A percentile compares a stretch with the other conserved stretches of the same genome.
Conservation (phyloP, 2,329 filamentous ascomycete genomes). For the Colletotrichum navitas region DNA sequence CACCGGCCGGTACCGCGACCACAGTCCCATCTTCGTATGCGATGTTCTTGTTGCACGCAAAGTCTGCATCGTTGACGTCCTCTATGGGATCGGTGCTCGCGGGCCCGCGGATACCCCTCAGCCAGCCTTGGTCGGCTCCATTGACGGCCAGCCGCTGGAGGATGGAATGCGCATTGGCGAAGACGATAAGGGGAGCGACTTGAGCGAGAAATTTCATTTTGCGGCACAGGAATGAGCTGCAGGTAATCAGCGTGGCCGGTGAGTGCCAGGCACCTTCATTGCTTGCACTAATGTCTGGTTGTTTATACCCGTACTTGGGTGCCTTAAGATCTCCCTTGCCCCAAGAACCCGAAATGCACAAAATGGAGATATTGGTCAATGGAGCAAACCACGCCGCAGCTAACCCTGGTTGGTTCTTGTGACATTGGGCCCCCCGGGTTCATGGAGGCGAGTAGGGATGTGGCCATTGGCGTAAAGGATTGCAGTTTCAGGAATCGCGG, state of each 20-base stretch:
- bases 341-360: background rate
- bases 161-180: slow-evolving; percentile 55
- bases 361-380: background rate
- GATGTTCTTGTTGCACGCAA: slow-evolving; percentile 60
- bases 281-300: too few relatives aligned
- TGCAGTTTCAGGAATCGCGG: background rate
- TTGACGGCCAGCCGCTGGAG: slow-evolving; percentile 19
- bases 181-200: slow-evolving; percentile 55
- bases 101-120: slow-evolving; percentile 24
- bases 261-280: background rate
- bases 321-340: background rate
- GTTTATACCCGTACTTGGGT: background rate
- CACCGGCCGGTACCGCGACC: slow-evolving; percentile 60
- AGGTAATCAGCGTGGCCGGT: background rate
- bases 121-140: slow-evolving; percentile 19
- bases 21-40: slow-evolving; percentile 52
- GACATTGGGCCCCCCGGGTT: background rate
- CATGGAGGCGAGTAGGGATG: background rate
- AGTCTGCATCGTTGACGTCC: slow-evolving; percentile 57
- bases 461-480: background rate
- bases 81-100: slow-evolving; percentile 51
- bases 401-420: background rate
- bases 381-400: too few relatives aligned
- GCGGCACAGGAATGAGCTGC: background rate
- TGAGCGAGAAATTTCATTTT: slow-evolving; percentile 22